Percentiles rank a stretch among this genome's conserved stretches.
These are phyloP conservation scores for Pythium biforme DNA, from an alignment of 352 stramenopile species.

Conservation along the genomic window DNA sequence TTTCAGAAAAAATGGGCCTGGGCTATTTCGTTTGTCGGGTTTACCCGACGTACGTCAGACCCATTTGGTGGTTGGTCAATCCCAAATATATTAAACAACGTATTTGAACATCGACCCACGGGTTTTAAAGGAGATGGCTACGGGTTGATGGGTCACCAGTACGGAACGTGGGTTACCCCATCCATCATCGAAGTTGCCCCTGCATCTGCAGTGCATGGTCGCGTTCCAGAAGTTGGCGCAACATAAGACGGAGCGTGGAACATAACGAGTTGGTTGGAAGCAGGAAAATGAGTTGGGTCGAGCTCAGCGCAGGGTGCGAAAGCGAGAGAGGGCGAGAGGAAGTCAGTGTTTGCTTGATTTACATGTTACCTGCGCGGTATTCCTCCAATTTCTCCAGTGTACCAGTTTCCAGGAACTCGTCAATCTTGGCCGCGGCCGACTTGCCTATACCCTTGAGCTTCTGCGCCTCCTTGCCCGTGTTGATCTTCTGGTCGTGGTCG, in stretches of 20 bases:
- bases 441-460: slow-evolving; percentile 88
- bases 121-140: slow-evolving; percentile 6
- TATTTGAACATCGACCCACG: slow-evolving; percentile 3
- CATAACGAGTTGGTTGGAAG: background rate
- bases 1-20: slow-evolving; percentile 13
- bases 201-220: background rate
- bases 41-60: background rate
- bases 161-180: background rate
- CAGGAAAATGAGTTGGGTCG: background rate
- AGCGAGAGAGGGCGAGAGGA: background rate
- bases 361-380: slow-evolving; percentile 83
- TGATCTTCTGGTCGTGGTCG: slow-evolving; percentile 61
- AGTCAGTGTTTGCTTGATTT: slow-evolving; percentile 9
- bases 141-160: slow-evolving; percentile 19
- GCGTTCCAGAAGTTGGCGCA: background rate
- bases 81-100: background rate
- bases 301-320: background rate
- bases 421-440: slow-evolving; percentile 74
- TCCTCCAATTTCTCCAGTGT: slow-evolving; percentile 80
- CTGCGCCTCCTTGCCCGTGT: slow-evolving; percentile 67
- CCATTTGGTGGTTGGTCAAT: background rate
- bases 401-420: slow-evolving; percentile 84
- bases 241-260: background rate
- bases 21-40: background rate
- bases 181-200: slow-evolving; percentile 5